Base-by-base conservation (phyloP, 306 rosid species). In the Myrica gale region DNA sequence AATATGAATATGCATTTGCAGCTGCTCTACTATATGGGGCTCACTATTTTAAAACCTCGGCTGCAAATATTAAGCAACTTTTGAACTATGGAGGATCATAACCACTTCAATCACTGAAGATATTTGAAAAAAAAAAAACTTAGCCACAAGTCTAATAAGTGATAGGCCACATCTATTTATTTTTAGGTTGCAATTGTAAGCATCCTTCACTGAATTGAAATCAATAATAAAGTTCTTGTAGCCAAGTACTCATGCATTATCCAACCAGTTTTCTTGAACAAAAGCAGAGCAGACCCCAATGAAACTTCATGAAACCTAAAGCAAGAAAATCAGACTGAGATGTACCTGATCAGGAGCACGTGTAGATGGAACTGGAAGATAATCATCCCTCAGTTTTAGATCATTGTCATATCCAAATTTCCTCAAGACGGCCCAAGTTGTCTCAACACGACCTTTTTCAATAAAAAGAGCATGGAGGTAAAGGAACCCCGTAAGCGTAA, bases 341-440 rank as follows among this genome's bases (percentile, higher is more conserved):
- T 6, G 69, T 75, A 90, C 98, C 93, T 95, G 98, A 92, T 92
- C 98, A 66, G 90, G 78, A 80, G 90, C 85, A 58, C 37, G 79
- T 84, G 81, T 90, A 76, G 96, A 82, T 76, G 93, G 98, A 77
- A 88, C 78, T 3, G 92, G 89, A 76, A 89, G 87, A 81, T 84
- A 80, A 80, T 95, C 92, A 46, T 84, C 92, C 78, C 70, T 85
- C 76, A 95, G 91, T 84, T 90, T 90, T 72, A 95, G 84, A 80
- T 89, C 86, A 85, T 90, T 83, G 60, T 89, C 84, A 76, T 95
- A 95, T 72, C 98, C 98, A 73, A 85, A 95, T 86, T 85, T 84
- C 80, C 98, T 87, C 57, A 95, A 82, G 63, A 95, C 97, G 32
- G 96, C 87, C 98, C 98, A 95, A 54, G 92, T 79, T 79, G 96